Conservation (phyloP, 176 grass and related monocot species). For the Aegilops tauschii region DNA sequence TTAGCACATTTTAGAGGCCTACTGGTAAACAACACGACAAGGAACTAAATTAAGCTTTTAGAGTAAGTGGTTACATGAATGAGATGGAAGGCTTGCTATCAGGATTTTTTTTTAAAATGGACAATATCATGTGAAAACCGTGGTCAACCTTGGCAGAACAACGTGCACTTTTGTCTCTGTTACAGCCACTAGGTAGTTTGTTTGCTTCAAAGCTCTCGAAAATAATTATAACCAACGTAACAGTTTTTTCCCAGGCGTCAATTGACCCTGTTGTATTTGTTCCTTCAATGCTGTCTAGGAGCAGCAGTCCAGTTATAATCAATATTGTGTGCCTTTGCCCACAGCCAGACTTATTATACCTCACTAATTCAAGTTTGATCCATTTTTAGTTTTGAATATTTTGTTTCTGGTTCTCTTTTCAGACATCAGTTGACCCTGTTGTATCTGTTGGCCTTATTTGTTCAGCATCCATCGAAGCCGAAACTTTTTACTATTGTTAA, state of each 20-base stretch:
- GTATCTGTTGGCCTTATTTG: neutral
- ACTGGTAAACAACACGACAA: neutral
- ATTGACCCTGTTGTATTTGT: neutral
- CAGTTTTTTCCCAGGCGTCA: neutral
- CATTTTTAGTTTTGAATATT: neutral
- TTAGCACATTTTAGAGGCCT: neutral
- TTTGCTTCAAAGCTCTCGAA: neutral
- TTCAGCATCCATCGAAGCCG: neutral
- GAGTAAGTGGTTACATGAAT: neutral
- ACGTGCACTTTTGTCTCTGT: neutral
- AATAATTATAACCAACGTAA: neutral
- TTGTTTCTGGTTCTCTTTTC: neutral
- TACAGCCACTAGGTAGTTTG: neutral
- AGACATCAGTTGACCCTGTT: neutral
- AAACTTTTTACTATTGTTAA: neutral
- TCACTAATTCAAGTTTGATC: neutral
- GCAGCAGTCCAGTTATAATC: neutral
- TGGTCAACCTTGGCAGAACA: neutral
- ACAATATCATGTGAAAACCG: neutral
- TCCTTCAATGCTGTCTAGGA: neutral
- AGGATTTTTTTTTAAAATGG: neutral
- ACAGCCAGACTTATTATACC: neutral
- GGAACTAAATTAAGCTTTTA: neutral
- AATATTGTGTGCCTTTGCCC: neutral
- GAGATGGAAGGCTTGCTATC: neutral